Evolutionary conservation across 805 yeast genomes (phyloP).

Genomic region (Pichia gijzeniarum): DNA sequence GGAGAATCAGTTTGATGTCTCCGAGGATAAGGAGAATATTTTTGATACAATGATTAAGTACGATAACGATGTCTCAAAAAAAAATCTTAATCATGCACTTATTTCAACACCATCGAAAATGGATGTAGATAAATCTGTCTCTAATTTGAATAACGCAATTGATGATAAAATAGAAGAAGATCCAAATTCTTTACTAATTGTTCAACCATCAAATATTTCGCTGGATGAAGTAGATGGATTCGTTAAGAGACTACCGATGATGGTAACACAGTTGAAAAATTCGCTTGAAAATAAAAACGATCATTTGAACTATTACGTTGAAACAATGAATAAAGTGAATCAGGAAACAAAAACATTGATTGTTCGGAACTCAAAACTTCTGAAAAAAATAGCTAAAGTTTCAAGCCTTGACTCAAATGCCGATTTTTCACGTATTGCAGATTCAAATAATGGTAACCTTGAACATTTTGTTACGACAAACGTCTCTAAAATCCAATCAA

Average conservation of each 20-base stretch:
- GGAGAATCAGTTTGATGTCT: conserved; percentile 26
- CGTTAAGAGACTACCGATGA: conserved; percentile 18
- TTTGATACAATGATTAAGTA: conserved; percentile 21
- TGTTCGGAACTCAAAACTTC: conserved; percentile 16
- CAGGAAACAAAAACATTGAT: conserved; percentile 32
- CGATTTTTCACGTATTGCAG: conserved; percentile 1
- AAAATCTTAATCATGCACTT: neutral
- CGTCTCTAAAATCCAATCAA: neutral
- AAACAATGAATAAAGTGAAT: conserved; percentile 35
- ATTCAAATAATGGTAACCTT: conserved; percentile 9
- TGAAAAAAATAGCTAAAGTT: conserved; percentile 10
- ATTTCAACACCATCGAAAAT: conserved; percentile 12
- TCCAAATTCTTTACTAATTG: neutral
- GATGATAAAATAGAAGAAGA: neutral
- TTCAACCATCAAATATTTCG: conserved; percentile 6
- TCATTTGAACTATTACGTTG: conserved; percentile 43
- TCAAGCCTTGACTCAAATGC: neutral
- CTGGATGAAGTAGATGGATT: conserved; percentile 14
- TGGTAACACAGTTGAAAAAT: conserved; percentile 19
- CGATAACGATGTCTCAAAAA: neutral
- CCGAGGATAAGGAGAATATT: conserved; percentile 40
- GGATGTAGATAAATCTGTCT: neutral
- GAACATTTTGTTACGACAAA: neutral
- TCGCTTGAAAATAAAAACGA: conserved; percentile 40
- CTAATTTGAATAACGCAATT: neutral